Evolutionary conservation across 192 early-diverging fungal species (phyloP).

Genomic region (Ambispora gerdemannii): DNA sequence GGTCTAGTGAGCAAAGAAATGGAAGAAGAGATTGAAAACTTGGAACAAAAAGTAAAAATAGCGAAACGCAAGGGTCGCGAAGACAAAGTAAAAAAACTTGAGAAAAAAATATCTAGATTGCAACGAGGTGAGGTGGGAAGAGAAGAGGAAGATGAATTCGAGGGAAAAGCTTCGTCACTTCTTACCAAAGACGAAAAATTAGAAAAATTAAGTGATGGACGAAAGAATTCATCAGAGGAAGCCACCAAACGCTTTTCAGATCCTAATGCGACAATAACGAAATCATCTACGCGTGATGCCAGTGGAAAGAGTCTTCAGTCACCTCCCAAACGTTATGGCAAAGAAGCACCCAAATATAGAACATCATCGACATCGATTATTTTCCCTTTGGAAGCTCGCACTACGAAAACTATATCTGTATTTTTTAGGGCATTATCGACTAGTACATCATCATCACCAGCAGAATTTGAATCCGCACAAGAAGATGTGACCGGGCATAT

Average conservation of each 20-base stretch:
- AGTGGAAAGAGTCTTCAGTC: background rate
- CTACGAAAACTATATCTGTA: slow-evolving; percentile 63
- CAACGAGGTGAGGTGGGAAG: slow-evolving; percentile 32
- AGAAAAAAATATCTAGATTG: slow-evolving; percentile 71
- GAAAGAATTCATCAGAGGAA: slow-evolving; percentile 31
- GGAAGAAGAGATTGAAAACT: slow-evolving; percentile 92
- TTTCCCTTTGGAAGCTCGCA: slow-evolving; percentile 64
- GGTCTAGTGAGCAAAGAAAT: slow-evolving; percentile 59
- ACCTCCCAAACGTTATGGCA: slow-evolving; percentile 12
- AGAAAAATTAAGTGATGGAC: slow-evolving; percentile 27
- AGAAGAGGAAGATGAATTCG: slow-evolving; percentile 21
- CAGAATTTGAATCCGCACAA: slow-evolving; percentile 17
- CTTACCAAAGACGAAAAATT: slow-evolving; percentile 31
- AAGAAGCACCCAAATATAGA: slow-evolving; percentile 48
- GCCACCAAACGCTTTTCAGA: slow-evolving; percentile 22
- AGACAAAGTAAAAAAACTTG: slow-evolving; percentile 85
- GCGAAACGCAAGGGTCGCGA: slow-evolving; percentile 80
- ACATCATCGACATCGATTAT: slow-evolving; percentile 60
- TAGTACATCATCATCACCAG: slow-evolving; percentile 27
- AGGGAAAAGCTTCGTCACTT: background rate
- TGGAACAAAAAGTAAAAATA: slow-evolving; percentile 98
- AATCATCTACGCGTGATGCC: background rate
- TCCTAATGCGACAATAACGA: slow-evolving; percentile 15
- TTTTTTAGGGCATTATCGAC: slow-evolving; percentile 51
- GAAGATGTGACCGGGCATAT: slow-evolving; percentile 35